Evolutionary conservation across 2,329 filamentous ascomycete species (phyloP).

Genomic region (Arachnomyces sp.): DNA sequence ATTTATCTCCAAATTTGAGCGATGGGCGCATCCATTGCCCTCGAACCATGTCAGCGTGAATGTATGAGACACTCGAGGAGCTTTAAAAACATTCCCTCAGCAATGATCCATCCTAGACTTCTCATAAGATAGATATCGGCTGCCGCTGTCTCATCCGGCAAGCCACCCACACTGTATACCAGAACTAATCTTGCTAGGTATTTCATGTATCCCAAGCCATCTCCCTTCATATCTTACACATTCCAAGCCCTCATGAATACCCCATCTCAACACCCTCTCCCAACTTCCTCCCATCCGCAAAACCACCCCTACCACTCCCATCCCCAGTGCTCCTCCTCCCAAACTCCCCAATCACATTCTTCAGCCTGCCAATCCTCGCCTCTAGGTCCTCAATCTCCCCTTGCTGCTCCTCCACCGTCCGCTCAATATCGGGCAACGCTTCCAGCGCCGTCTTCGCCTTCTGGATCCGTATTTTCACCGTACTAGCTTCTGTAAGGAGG

Average conservation of each 20-base stretch:
- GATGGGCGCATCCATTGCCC: too few relatives aligned
- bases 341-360: constrained; percentile 34
- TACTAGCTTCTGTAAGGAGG: constrained; percentile 68
- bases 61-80: too few relatives aligned
- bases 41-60: too few relatives aligned
- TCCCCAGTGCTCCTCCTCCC: constrained; percentile 20
- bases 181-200: too few relatives aligned
- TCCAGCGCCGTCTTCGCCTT: constrained; percentile 55
- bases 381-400: constrained; percentile 37
- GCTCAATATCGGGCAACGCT: constrained; percentile 37
- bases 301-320: constrained; percentile 1
- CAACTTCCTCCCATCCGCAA: not conserved
- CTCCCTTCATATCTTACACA: not conserved
- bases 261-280: not conserved
- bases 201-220: too few relatives aligned
- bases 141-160: too few relatives aligned
- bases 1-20: too few relatives aligned
- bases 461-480: constrained; percentile 75
- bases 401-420: constrained; percentile 38
- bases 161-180: too few relatives aligned
- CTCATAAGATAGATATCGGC: too few relatives aligned
- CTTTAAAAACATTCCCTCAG: too few relatives aligned
- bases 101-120: too few relatives aligned
- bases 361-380: constrained; percentile 31
- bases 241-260: not conserved